Evolutionary conservation across 495 filamentous ascomycete genomes (phyloP), one percentile per base, ranked within the genome.

Genomic region (Aspergillus ostianus): DNA sequence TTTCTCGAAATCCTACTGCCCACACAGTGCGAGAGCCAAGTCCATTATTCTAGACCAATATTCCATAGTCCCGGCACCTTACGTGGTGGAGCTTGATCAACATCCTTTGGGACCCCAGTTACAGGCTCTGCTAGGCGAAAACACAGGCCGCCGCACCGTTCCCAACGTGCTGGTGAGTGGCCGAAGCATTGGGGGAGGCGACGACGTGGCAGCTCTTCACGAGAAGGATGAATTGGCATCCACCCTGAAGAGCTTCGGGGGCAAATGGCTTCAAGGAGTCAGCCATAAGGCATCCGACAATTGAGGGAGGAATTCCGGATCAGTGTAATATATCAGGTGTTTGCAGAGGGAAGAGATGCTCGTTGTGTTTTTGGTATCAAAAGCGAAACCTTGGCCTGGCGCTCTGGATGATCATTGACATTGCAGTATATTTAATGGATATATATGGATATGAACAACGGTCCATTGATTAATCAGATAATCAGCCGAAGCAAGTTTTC

Each of bases 1-100:
- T 54, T 97, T 98, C 78, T 96, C 91, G 56, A 98, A 98, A 73
- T 85, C 89, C 2, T 96, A 91, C 74, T 98, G 94, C 73, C 91
- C 89, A 0, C 86, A 84, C 77, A 97, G 92, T 48, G 83, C 81
- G 60, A 84, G 82, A 62, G 94, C 93, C 15, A 98, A 98, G 73
- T 72, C 73, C 9, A 85, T 98, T 59, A 84, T 98, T 27, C 80
- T 96, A 26, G 83, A 90, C 4, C 84, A 86, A 62, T 97, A 97
- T 76, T 77, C 78, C 30, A 96, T 98, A 68, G 80, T 85, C 3
- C 94, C 94, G 0, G 69, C 82, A 47, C 94, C 94, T 0, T 89
- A 86, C 67, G 89, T 98, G 23, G 92, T 98, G 19, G 94, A 98
- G 77, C 83, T 98, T 10, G 91, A 98, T 70, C 72, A 86, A 62